A percentile compares a stretch with the other conserved stretches of the same genome.
These are phyloP conservation scores for Plasmodium gaboni DNA, from an alignment of 169 alveolate genomes.

Conservation along the genomic window DNA sequence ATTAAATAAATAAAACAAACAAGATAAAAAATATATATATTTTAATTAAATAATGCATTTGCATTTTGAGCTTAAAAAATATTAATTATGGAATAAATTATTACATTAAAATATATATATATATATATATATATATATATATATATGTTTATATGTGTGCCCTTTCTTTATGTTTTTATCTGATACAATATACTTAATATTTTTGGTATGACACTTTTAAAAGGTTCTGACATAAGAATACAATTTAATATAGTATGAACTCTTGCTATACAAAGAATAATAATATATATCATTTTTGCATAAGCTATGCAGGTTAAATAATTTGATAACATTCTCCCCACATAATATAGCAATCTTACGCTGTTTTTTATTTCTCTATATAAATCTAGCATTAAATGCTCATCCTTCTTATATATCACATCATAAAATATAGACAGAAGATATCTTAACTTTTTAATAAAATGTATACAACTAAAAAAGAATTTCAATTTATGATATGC, in stretches of 20 bases:
- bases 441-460: constrained; percentile 46
- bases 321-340: constrained; percentile 68
- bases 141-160: not conserved
- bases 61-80: too few species aligned
- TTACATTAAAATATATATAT: too few species aligned
- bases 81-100: too few species aligned
- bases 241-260: constrained; percentile 45
- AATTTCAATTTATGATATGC: constrained; percentile 50
- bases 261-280: constrained; percentile 33
- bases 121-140: too few species aligned
- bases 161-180: not conserved
- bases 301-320: constrained; percentile 75
- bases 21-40: too few species aligned
- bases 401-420: constrained; percentile 34
- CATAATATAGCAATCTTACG: constrained; percentile 46
- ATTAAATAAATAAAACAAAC: too few species aligned
- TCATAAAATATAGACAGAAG: constrained; percentile 31
- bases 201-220: constrained; percentile 41
- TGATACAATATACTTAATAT: constrained; percentile 10
- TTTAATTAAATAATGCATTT: too few species aligned
- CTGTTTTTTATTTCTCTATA: constrained; percentile 46
- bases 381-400: constrained; percentile 47
- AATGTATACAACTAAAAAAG: constrained; percentile 47
- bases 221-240: constrained; percentile 59
- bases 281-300: constrained; percentile 26